Conservation (phyloP, 805 yeast genomes). For the Candida endomychidarum region DNA sequence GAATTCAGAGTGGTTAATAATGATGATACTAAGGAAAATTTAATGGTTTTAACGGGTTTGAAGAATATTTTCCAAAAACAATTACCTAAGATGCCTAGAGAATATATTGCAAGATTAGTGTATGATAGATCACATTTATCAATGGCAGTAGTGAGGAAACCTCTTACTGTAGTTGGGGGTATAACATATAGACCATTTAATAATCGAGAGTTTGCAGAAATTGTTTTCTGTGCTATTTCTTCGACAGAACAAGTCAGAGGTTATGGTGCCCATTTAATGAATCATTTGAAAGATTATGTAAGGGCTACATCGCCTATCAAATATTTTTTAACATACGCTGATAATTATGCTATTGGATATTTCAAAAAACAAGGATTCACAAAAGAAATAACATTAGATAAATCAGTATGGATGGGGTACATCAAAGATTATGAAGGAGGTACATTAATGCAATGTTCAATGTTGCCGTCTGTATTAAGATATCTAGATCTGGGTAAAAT, state of each 20-base stretch:
- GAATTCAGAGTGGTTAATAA: conserved; percentile 96
- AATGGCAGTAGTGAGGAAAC: conserved; percentile 93
- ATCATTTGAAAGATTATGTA: conserved; percentile 94
- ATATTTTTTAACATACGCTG: conserved; percentile 58
- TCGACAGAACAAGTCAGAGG: conserved; percentile 98
- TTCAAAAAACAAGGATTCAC: conserved; percentile 98
- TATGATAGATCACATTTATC: conserved; percentile 93
- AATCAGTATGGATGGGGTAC: conserved; percentile 94
- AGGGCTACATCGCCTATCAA: conserved; percentile 68
- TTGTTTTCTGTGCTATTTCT: conserved; percentile 96
- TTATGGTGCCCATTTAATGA: conserved; percentile 98
- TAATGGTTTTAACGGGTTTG: conserved; percentile 91
- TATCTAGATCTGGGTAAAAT: conserved; percentile 89
- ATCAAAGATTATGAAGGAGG: conserved; percentile 99
- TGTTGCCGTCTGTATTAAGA: conserved; percentile 79
- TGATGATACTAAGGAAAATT: conserved; percentile 81
- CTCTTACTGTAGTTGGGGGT: conserved; percentile 95
- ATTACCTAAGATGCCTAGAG: conserved; percentile 97
- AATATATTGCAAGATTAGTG: conserved; percentile 90
- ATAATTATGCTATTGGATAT: conserved; percentile 97
- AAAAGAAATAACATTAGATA: conserved; percentile 85
- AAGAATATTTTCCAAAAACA: conserved; percentile 97
- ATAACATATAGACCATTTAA: conserved; percentile 95
- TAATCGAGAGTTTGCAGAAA: conserved; percentile 89
- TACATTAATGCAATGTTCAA: conserved; percentile 94